Evolutionary conservation across 805 yeast species (phyloP), one percentile per base, ranked within the genome.

Genomic region (Jamesozyma piceae): DNA sequence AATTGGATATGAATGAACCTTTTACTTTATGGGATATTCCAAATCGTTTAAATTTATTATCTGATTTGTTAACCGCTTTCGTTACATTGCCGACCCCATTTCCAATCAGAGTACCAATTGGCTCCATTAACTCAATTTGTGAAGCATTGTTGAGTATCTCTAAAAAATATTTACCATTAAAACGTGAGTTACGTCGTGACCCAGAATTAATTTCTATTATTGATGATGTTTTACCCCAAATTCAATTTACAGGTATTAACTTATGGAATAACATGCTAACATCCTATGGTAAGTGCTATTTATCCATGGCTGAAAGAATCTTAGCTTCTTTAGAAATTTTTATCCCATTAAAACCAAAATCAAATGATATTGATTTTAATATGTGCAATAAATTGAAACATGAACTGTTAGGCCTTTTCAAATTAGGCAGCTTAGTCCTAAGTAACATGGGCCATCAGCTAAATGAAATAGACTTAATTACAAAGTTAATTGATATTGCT

Each of bases 91-190:
- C 76, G 21, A 77, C 87, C 1, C 75, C 73, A 33, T 71, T 67
- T 50, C 66, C 78, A 11, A 71, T 79, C 8, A 67, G 71, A 47
- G 69, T 83, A 6, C 92, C 94, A 2, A 48, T 85, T 13, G 89
- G 90, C 1, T 52, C 64, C 36, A 55, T 82, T 2, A 54, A 81
- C 4, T 56, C 67, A 8, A 46, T 80, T 38, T 65, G 70, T 19
- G 87, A 82, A 51, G 62, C 78, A 11, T 53, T 80, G 14, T 60
- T 75, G 44, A 69, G 79, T 15, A 60, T 85, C 44, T 77, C 79
- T 49, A 61, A 72, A 13, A 74, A 69, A 41, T 77, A 75, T 47
- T 61, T 78, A 30, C 69, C 78, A 2, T 68, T 80, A 54, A 75
- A 73, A 49, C 68, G 72, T 38, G 86, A 80, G 21, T 40, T 69